Evolutionary conservation across 1,284 basidiomycete genomes (phyloP), one percentile per base, ranked within the genome.

Genomic region (Trichosporon coremiiforme): DNA sequence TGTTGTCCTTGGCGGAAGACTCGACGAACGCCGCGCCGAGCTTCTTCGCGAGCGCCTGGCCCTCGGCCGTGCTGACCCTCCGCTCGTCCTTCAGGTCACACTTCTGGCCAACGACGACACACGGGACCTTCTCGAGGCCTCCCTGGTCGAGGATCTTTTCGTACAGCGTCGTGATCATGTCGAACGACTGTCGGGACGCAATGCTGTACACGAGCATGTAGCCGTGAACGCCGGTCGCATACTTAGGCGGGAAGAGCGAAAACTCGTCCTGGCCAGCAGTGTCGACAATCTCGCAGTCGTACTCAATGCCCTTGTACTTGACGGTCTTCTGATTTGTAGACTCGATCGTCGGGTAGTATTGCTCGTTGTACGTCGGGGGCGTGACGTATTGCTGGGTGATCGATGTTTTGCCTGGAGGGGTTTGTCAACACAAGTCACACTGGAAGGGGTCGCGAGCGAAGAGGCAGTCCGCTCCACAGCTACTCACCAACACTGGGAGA

Each of bases 91-190:
- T 78, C 69, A 99, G 84, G 86, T 99, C 96, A 69, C 87, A 88
- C 88, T 99, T 99, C 77, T 97, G 92, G 15, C 95, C 96, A 25
- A 98, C 96, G 74, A 99, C 90, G 60, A 99, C 94, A 83, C 95
- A 95, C 13, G 97, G 95, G 57, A 98, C 91, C 74, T 90, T 89
- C 71, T 90, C 89, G 67, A 94, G 88, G 65, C 95, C 96, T 67
- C 92, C 94, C 81, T 94, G 98, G 84, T 95, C 91, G 78, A 95
- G 86, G 78, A 99, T 98, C 88, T 99, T 99, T 87, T 99, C 95
- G 81, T 98, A 90, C 47, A 99, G 89, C 77, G 94, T 92, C 82
- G 92, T 89, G 75, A 98, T 89, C 93, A 98, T 98, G 76, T 99
- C 93, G 85, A 98, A 99, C 29, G 93, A 95, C 78, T 91, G 90